These are phyloP conservation scores for Gonapodya prolifera DNA, from an alignment of 192 early-diverging fungal genomes.

Conservation along the genomic window DNA sequence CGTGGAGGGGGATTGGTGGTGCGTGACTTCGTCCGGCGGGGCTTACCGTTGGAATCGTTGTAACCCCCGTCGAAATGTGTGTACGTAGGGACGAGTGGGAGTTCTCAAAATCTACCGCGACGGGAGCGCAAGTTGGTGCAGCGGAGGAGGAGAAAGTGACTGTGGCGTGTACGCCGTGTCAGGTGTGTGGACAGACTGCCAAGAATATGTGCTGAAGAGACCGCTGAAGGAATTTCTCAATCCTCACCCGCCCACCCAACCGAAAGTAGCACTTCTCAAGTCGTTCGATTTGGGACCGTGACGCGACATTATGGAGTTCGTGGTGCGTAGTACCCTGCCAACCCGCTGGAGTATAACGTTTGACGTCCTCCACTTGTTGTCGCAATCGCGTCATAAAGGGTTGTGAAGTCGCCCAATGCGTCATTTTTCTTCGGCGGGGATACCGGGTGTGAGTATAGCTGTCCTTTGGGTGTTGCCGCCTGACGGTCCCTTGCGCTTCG, in stretches of 20 bases:
- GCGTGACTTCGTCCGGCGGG: constrained; percentile 31
- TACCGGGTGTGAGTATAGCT: background rate
- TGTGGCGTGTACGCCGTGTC: constrained; percentile 56
- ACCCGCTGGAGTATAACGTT: background rate
- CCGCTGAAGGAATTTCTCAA: background rate
- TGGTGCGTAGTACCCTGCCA: constrained; percentile 27
- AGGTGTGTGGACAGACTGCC: background rate
- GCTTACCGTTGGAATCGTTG: constrained; percentile 12
- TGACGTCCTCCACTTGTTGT: background rate
- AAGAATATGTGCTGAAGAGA: background rate
- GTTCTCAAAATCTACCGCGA: constrained; percentile 17
- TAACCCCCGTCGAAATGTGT: background rate
- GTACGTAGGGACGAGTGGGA: background rate
- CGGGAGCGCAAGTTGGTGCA: constrained; percentile 14
- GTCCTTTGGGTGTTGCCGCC: background rate
- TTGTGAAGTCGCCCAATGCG: constrained; percentile 24
- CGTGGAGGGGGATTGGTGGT: constrained; percentile 68
- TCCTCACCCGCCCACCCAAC: too few relatives aligned
- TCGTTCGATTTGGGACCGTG: constrained; percentile 47
- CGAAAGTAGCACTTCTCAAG: constrained; percentile 50
- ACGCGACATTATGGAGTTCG: constrained; percentile 66
- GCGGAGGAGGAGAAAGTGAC: background rate
- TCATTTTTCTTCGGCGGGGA: constrained; percentile 48
- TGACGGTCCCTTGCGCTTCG: too few relatives aligned
- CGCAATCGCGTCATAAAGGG: background rate